A percentile compares a stretch with the other conserved stretches of the same genome.
These are phyloP conservation scores for Gnomoniopsis smithogilvyi DNA, from an alignment of 2,329 filamentous ascomycete species.

Conservation along the genomic window DNA sequence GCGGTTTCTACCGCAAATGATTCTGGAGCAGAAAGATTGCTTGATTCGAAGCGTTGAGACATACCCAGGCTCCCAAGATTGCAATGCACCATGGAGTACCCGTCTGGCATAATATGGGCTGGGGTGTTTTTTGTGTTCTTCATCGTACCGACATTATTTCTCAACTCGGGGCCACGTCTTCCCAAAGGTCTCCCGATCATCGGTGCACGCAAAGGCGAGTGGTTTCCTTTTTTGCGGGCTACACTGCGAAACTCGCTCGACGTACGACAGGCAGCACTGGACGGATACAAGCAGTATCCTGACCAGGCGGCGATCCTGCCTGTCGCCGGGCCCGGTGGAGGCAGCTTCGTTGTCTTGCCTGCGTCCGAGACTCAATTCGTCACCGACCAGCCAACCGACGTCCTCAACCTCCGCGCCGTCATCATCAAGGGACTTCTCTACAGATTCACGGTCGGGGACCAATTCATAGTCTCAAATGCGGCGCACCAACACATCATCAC, in stretches of 20 bases:
- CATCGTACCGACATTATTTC: too few species aligned
- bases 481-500: conserved; percentile 26
- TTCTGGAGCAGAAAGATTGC: too few species aligned
- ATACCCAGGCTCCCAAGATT: too few species aligned
- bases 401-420: conserved; percentile 23
- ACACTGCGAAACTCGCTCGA: conserved; percentile 28
- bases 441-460: conserved; percentile 23
- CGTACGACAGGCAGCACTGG: conserved; percentile 24
- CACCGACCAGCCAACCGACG: conserved; percentile 26
- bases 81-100: too few species aligned
- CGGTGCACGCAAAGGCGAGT: conserved; percentile 27
- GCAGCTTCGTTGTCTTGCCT: conserved; percentile 27
- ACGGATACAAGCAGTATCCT: conserved; percentile 23
- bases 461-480: conserved; percentile 11
- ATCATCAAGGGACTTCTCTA: conserved; percentile 24
- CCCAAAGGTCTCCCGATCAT: conserved; percentile 29
- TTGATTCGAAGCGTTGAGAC: too few species aligned
- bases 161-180: too few species aligned
- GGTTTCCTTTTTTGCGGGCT: conserved; percentile 28
- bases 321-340: conserved; percentile 18
- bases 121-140: too few species aligned
- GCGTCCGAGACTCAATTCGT: conserved; percentile 25
- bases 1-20: too few species aligned
- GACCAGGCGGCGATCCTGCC: conserved; percentile 25
- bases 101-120: too few species aligned